These are phyloP conservation scores for Dentipellis sp. DNA, from an alignment of 768 basidiomycete species.

Conservation along the genomic window DNA sequence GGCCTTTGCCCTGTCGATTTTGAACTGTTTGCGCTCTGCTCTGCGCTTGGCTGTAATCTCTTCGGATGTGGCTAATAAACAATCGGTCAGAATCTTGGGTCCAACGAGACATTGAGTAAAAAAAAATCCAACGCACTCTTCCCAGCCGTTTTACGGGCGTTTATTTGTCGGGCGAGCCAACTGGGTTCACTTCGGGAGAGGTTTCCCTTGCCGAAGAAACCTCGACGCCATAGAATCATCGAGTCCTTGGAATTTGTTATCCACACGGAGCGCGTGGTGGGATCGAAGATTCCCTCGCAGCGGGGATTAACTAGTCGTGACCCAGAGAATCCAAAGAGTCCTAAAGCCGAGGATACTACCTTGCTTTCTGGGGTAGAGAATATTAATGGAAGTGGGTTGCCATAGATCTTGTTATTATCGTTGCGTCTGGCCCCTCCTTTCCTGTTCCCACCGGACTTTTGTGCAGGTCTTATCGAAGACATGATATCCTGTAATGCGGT, in stretches of 20 bases:
- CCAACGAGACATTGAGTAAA: background rate
- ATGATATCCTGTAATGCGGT: background rate
- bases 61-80: conserved; percentile 72
- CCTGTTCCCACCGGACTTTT: background rate
- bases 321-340: conserved; percentile 37
- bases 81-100: background rate
- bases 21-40: conserved; percentile 86
- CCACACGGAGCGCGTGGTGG: conserved; percentile 82
- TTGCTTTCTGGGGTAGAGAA: conserved; percentile 34
- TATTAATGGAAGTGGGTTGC: conserved; percentile 58
- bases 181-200: conserved; percentile 91
- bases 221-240: conserved; percentile 71
- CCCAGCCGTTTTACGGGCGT: conserved; percentile 40
- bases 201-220: conserved; percentile 97
- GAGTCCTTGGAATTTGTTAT: conserved; percentile 56
- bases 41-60: conserved; percentile 85
- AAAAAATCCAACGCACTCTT: conserved; percentile 40
- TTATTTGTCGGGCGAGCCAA: conserved; percentile 79
- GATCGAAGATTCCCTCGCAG: conserved; percentile 71
- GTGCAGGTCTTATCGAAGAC: background rate
- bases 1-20: conserved; percentile 82
- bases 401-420: conserved; percentile 64
- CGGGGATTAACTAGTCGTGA: conserved; percentile 60
- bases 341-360: conserved; percentile 32
- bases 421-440: conserved; percentile 48